Conservation (phyloP, 1,139 yeast genomes). For the Wickerhamomyces sp. region DNA sequence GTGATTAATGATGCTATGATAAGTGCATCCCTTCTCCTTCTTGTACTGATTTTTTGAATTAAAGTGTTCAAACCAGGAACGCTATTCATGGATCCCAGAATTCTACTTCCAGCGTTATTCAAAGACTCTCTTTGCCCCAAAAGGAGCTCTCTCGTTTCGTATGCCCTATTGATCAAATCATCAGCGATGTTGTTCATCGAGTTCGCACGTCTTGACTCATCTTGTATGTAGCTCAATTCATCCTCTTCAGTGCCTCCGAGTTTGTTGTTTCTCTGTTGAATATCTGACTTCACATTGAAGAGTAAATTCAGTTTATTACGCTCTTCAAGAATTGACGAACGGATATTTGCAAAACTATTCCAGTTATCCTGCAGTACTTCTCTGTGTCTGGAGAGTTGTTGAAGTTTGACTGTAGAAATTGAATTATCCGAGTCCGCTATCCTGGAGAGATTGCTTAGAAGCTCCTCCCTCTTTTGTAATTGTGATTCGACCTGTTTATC, state of each 20-base stretch:
- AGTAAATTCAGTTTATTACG: slow-evolving; percentile 71
- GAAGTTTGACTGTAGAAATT: slow-evolving; percentile 68
- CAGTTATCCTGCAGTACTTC: slow-evolving; percentile 72
- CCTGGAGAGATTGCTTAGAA: slow-evolving; percentile 31
- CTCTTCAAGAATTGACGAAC: slow-evolving; percentile 60
- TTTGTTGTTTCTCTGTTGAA: slow-evolving; percentile 35
- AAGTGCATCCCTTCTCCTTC: slow-evolving; percentile 83
- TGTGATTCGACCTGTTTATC: slow-evolving; percentile 38
- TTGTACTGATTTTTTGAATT: slow-evolving; percentile 75
- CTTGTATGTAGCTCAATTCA: slow-evolving; percentile 67
- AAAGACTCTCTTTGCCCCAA: slow-evolving; percentile 63
- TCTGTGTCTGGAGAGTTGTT: slow-evolving; percentile 78
- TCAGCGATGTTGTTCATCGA: slow-evolving; percentile 75
- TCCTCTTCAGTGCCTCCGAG: slow-evolving; percentile 26
- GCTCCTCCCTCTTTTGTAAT: slow-evolving; percentile 36
- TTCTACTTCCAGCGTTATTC: slow-evolving; percentile 57
- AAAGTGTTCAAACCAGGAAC: slow-evolving; percentile 83
- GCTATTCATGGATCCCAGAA: slow-evolving; percentile 54
- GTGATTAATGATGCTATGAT: slow-evolving; percentile 76
- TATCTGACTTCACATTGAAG: slow-evolving; percentile 73
- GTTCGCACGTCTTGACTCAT: slow-evolving; percentile 72
- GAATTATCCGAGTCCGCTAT: slow-evolving; percentile 53
- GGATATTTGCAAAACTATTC: slow-evolving; percentile 55
- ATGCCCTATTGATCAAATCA: slow-evolving; percentile 73
- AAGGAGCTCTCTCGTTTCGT: slow-evolving; percentile 83